Conservation (phyloP, 805 yeast species). For the Kuraishia cidri region DNA sequence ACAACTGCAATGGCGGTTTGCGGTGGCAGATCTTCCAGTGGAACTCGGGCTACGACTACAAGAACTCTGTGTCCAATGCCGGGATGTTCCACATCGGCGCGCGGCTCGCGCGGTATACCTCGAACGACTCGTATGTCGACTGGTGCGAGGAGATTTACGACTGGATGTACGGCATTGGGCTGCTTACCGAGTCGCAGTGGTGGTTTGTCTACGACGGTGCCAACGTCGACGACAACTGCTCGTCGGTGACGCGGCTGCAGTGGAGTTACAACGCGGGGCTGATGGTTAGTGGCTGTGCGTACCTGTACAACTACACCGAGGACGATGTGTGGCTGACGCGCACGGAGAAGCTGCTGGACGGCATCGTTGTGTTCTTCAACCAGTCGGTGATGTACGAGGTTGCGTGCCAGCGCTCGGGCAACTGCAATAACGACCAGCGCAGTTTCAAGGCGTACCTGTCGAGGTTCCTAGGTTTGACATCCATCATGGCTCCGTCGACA, state of each 20-base stretch:
- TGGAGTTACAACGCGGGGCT: conserved; percentile 77
- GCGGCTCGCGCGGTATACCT: conserved; percentile 72
- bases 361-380: conserved; percentile 40
- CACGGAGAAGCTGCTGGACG: conserved; percentile 34
- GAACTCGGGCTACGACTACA: conserved; percentile 83
- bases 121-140: conserved; percentile 62
- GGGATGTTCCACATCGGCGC: conserved; percentile 76
- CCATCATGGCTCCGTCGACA: conserved; percentile 50
- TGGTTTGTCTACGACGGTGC: conserved; percentile 67
- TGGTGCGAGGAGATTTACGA: conserved; percentile 68
- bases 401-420: conserved; percentile 51
- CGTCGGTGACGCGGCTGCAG: conserved; percentile 39
- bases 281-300: conserved; percentile 62
- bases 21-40: conserved; percentile 90
- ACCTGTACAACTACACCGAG: conserved; percentile 51
- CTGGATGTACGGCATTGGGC: conserved; percentile 51
- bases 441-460: conserved; percentile 66
- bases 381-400: conserved; percentile 54
- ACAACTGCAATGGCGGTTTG: conserved; percentile 63
- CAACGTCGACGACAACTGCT: conserved; percentile 36
- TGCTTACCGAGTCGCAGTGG: conserved; percentile 23
- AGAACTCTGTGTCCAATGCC: conserved; percentile 84
- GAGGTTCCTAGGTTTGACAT: conserved; percentile 55
- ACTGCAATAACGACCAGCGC: conserved; percentile 68
- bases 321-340: conserved; percentile 53